Evolutionary conservation across 208 protist genomes (phyloP), one percentile per base, ranked within the genome.

Genomic region (Tritrichomonas foetus): DNA sequence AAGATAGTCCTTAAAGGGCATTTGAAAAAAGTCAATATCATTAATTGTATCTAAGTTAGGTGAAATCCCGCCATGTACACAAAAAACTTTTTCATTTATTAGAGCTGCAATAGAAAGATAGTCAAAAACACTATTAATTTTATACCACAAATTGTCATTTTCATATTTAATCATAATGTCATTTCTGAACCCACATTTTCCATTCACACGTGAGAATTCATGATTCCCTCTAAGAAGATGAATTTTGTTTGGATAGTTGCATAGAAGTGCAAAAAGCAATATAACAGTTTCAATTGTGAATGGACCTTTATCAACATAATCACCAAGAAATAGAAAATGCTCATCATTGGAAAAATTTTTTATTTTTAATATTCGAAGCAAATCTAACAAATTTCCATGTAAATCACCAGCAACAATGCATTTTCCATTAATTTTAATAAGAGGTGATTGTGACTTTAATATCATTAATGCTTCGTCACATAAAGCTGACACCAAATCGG

Each of bases 101-200:
- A 82, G 11, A 47, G 74, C 74, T 49, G 74, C 74, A n/a, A 82
- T 50, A 50, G 74, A 41, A 47, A 82, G 33, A 3, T n/a, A 14
- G n/a, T 82, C 41, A 53, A 82, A 82, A 1, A 44, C 39, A 22
- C 50, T 41, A 53, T 82, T 82, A 41, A 82, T 50, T 30, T 50
- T 25, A 82, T 50, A 30, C 74, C 74, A 82, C 1, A 82, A 50
- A n/a, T 8, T 22, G 13, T 41, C 74, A 8, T 82, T 36, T 30
- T 14, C n/a, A 50, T 50, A 50, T 30, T 82, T 98, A 66, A 95
- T 82, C 5, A 20, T 82, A 82, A 82, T 20, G 47, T 82, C 74
- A 20, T 82, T 14, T n/a, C 50, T n/a, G 39, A 82, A 82, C n/a
- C 22, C 41, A 25, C 14, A 47, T 50, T 50, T 47, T 11, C 11